Conservation (phyloP, 129 eudicot genomes). For the Ambrosia artemisiifolia region DNA sequence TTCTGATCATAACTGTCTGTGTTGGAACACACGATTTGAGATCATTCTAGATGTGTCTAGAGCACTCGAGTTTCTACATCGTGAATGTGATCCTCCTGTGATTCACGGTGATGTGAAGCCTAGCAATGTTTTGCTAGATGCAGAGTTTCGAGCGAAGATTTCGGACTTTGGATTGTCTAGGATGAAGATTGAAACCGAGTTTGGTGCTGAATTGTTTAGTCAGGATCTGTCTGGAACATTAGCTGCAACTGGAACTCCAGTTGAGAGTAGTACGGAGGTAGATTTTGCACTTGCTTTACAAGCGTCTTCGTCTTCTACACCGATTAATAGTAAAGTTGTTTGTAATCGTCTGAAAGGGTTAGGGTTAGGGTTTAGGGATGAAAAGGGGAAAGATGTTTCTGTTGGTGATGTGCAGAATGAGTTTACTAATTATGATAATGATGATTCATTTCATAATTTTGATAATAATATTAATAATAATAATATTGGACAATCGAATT, state of each 20-base stretch:
- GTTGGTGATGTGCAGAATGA: slow-evolving; percentile 12
- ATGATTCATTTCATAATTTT: slow-evolving; percentile 26
- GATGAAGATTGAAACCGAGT: slow-evolving; percentile 65
- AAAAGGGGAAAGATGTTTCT: slow-evolving; percentile 71
- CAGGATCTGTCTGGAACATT: slow-evolving; percentile 73
- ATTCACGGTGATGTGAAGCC: slow-evolving; percentile 98
- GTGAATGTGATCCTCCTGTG: slow-evolving; percentile 93
- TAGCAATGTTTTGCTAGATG: slow-evolving; percentile 88
- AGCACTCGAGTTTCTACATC: slow-evolving; percentile 79
- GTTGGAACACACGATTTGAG: slow-evolving; percentile 67
- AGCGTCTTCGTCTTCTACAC: slow-evolving; percentile 78
- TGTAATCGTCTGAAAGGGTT: slow-evolving; percentile 39
- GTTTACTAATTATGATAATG: slow-evolving; percentile 42
- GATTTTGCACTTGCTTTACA: slow-evolving; percentile 88
- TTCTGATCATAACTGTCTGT: slow-evolving; percentile 34
- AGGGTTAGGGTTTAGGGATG: slow-evolving; percentile 33
- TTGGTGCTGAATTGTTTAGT: slow-evolving; percentile 82
- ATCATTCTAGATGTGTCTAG: slow-evolving; percentile 63
- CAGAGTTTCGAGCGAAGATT: slow-evolving; percentile 74
- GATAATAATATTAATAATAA: slow-evolving; percentile 40
- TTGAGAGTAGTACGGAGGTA: slow-evolving; percentile 53
- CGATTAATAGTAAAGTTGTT: slow-evolving; percentile 38
- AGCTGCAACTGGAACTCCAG: slow-evolving; percentile 50
- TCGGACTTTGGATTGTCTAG: slow-evolving; percentile 95
- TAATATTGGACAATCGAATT: slow-evolving; percentile 45